phyloP scores from a whole-genome alignment of 345 rosid species.

The Cardamine resedifolia region DNA sequence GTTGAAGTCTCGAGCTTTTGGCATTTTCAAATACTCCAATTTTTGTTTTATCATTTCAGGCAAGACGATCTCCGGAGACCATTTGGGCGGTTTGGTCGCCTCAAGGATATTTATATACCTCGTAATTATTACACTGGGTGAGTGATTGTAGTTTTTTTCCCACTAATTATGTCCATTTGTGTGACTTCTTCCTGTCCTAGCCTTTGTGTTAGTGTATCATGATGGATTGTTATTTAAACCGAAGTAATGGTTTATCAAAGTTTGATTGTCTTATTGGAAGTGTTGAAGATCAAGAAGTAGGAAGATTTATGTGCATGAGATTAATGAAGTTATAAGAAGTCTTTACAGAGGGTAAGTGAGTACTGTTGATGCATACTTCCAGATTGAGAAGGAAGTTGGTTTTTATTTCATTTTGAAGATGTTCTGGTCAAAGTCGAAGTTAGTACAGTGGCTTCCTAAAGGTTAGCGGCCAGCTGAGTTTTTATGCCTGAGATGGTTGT shows the following conservation, averaged over 20 bases:
- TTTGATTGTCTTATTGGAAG: slow-evolving; percentile 77
- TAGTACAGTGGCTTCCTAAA: slow-evolving; percentile 48
- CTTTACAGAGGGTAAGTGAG: slow-evolving; percentile 41
- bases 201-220: slow-evolving; percentile 24
- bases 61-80: slow-evolving; percentile 79
- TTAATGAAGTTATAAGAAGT: slow-evolving; percentile 53
- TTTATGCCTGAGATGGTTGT: slow-evolving; percentile 33
- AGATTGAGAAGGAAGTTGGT: slow-evolving; percentile 50
- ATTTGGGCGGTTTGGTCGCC: slow-evolving; percentile 76
- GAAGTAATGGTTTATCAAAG: slow-evolving; percentile 47
- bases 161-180: background rate
- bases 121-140: slow-evolving; percentile 89
- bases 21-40: background rate
- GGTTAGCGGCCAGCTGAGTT: slow-evolving; percentile 61
- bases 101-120: slow-evolving; percentile 89
- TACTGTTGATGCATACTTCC: slow-evolving; percentile 51
- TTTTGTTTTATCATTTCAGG: slow-evolving; percentile 43
- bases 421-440: slow-evolving; percentile 50
- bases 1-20: slow-evolving; percentile 8
- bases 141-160: slow-evolving; percentile 16
- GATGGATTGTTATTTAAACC: slow-evolving; percentile 32
- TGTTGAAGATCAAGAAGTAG: slow-evolving; percentile 56
- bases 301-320: slow-evolving; percentile 43
- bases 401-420: slow-evolving; percentile 60
- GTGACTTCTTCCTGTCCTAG: background rate